Conservation (phyloP, 2,329 filamentous ascomycete genomes). For the Exserohilum rostratum region DNA sequence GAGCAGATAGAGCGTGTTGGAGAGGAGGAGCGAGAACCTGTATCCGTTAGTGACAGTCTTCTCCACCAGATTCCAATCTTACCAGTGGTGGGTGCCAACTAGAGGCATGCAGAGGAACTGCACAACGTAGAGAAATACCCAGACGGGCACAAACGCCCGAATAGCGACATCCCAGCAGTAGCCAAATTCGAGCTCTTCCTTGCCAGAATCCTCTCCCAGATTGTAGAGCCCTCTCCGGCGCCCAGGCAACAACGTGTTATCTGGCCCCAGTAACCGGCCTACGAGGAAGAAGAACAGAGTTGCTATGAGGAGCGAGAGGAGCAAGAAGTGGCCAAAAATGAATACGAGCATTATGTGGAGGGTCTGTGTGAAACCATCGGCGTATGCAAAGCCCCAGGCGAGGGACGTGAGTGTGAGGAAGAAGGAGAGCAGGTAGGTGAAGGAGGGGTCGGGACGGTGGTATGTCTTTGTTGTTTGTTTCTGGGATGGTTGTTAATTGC, state of each 20-base stretch:
- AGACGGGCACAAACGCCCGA: conserved; percentile 70
- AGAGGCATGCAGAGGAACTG: conserved; percentile 72
- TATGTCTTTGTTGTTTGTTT: conserved; percentile 71
- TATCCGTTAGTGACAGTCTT: neutral
- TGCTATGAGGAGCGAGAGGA: conserved; percentile 63
- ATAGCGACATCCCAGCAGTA: conserved; percentile 75
- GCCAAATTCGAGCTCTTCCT: conserved; percentile 69
- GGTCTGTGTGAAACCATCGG: conserved; percentile 51
- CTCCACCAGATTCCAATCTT: neutral
- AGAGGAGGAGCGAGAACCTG: conserved; percentile 63
- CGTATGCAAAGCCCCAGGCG: conserved; percentile 65
- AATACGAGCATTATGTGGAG: conserved; percentile 56
- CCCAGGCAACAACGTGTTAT: conserved; percentile 58
- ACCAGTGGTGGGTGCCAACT: conserved; percentile 61
- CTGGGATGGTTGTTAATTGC: conserved; percentile 42
- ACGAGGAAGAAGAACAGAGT: conserved; percentile 69
- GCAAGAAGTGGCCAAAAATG: conserved; percentile 65
- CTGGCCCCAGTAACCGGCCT: conserved; percentile 65
- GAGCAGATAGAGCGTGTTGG: conserved; percentile 70
- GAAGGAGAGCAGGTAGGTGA: conserved; percentile 71
- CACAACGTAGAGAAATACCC: conserved; percentile 69
- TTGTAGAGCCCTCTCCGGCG: conserved; percentile 63
- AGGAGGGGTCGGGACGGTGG: conserved; percentile 72
- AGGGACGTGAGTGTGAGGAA: conserved; percentile 62
- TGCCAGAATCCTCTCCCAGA: conserved; percentile 54